These are phyloP conservation scores for Cercospora canescens DNA, from an alignment of 2,329 filamentous ascomycete species.

Conservation along the genomic window DNA sequence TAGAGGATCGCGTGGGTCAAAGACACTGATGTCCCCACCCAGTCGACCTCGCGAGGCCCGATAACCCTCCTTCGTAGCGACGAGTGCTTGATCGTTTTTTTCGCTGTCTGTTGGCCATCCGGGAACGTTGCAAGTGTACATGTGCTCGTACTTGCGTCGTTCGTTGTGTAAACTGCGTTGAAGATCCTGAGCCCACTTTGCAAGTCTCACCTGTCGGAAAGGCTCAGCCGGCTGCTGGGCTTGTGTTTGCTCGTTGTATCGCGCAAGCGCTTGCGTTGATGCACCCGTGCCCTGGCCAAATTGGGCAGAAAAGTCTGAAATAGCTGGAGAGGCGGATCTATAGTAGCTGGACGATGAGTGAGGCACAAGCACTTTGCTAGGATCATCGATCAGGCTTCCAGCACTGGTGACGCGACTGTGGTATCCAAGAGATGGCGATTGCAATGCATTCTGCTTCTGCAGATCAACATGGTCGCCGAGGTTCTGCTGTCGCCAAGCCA, in stretches of 20 bases:
- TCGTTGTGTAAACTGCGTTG: slow-evolving; percentile 75
- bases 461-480: slow-evolving; percentile 28
- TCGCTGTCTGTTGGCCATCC: slow-evolving; percentile 59
- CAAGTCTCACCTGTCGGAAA: slow-evolving; percentile 68
- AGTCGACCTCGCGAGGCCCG: slow-evolving; percentile 31
- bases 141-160: slow-evolving; percentile 69
- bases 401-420: slow-evolving; percentile 28
- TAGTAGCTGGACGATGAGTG: slow-evolving; percentile 34
- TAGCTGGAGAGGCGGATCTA: slow-evolving; percentile 36
- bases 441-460: slow-evolving; percentile 28
- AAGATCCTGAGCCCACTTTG: slow-evolving; percentile 79
- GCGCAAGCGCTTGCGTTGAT: slow-evolving; percentile 56
- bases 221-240: slow-evolving; percentile 52
- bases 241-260: slow-evolving; percentile 51
- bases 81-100: slow-evolving; percentile 28
- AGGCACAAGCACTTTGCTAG: slow-evolving; percentile 36
- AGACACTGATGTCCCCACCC: slow-evolving; percentile 38
- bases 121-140: slow-evolving; percentile 52
- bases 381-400: slow-evolving; percentile 30
- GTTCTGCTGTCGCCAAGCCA: slow-evolving; percentile 62
- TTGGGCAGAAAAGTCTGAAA: slow-evolving; percentile 21
- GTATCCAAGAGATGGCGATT: slow-evolving; percentile 25
- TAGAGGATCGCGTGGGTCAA: slow-evolving; percentile 71
- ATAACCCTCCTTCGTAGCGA: slow-evolving; percentile 31
- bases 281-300: slow-evolving; percentile 16